Conservation (phyloP, 1,139 yeast genomes). For the Yamadazyma blattariae region DNA sequence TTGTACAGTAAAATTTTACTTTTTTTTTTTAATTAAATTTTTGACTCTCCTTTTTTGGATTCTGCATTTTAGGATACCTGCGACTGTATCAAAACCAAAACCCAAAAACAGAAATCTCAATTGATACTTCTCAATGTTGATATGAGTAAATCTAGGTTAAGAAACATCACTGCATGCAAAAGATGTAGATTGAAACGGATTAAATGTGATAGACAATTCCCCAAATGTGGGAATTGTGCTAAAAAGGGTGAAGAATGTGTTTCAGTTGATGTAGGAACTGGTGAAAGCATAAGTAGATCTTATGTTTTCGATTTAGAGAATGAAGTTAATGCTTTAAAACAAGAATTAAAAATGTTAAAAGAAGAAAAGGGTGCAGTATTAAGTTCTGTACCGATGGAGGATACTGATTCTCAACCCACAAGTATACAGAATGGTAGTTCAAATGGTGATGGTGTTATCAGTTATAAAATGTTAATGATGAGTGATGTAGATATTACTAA, state of each 20-base stretch:
- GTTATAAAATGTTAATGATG: constrained; percentile 7
- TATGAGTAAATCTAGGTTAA: too few relatives aligned
- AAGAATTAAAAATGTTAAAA: constrained; percentile 12
- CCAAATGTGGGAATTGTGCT: constrained; percentile 67
- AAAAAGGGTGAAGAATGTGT: constrained; percentile 70
- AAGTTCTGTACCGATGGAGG: neutral
- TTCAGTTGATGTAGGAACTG: constrained; percentile 82
- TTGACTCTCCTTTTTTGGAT: too few relatives aligned
- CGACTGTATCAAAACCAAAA: too few relatives aligned
- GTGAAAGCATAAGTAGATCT: constrained; percentile 77
- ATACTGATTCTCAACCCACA: constrained; percentile 1
- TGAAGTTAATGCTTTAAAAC: constrained; percentile 11
- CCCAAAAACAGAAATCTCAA: too few relatives aligned
- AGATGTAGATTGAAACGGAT: constrained; percentile 75
- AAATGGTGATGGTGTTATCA: constrained; percentile 1
- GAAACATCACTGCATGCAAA: constrained; percentile 59
- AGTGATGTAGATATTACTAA: constrained; percentile 3
- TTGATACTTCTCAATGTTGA: too few relatives aligned
- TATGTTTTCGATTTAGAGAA: constrained; percentile 58
- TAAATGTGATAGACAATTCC: constrained; percentile 78
- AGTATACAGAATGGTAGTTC: constrained; percentile 5
- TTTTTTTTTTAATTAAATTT: too few relatives aligned
- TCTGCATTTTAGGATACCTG: too few relatives aligned
- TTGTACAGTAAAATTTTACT: too few relatives aligned
- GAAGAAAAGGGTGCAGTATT: neutral